Evolutionary conservation across 257 asterid genomes (phyloP), one percentile per base, ranked within the genome.

Genomic region (Thymus quinquecostatus): DNA sequence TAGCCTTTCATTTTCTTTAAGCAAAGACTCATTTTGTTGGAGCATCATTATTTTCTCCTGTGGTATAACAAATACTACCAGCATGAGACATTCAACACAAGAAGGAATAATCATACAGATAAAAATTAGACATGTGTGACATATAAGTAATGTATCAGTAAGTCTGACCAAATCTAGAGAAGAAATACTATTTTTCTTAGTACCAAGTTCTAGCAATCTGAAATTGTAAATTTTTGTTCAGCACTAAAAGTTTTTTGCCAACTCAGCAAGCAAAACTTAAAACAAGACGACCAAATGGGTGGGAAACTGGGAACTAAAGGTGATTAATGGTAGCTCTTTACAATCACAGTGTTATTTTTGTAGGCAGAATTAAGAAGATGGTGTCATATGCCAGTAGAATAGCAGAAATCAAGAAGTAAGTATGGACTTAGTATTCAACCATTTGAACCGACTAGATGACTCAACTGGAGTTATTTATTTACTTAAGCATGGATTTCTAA

Each of bases 31-130:
- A 66, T 87, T 86, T 85, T 87, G 82, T 71, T 83, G 85, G 77
- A 88, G 92, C 91, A 89, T 83, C 72, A 84, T 71, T 66, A 92
- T 86, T 88, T 90, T 95, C 82, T 95, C 99, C 99, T 95, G 87
- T 76, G 77, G 74, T 64, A 76, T 40, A 64, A 12, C 27, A 29
- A 64, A 77, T 74, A 48, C 48, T 45, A 67, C 49, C 78, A 80
- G 75, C 60, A 63, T 63, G 59, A 60, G 70, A 69, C 64, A 68
- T 62, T 49, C 43, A 64, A 69, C 66, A 58, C 51, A 66, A 41
- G 36, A 70, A 53, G 60, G 64, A 43, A 30, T 43, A 64, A 28
- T 62, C 64, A 14, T 62, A 53, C 61, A 64, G 62, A 58, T 32
- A 54, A 51, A 40, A 28, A 27, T 53, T 28, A 44, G 44, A 65